Evolutionary conservation across 2,329 filamentous ascomycete species (phyloP), one percentile per base, ranked within the genome.

Genomic region (Talaromyces amestolkiae): DNA sequence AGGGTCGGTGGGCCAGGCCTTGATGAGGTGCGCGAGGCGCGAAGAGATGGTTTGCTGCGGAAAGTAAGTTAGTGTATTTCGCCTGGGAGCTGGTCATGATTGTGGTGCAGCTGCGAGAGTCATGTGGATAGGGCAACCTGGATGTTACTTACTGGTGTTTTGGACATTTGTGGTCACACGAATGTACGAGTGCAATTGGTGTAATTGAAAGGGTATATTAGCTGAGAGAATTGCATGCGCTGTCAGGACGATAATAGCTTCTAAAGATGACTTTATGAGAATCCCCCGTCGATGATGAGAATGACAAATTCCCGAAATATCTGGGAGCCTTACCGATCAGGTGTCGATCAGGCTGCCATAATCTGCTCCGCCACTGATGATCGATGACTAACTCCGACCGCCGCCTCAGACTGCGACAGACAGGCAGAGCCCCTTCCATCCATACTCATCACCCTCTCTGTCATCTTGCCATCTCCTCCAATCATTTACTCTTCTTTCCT

Each of bases 1-100:
- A 17, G 73, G 73, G 69, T 82, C 80, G 27, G 71, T 66, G 35
- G 80, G 80, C 80, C 80, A 82, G 70, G 76, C 75, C 64, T 77
- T 75, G 68, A 82, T 72, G 62, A 82, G 73, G 63, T 78, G 76
- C 13, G 74, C 69, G 67, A 82, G 74, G 70, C 81, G 80, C 19
- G 71, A 66, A 66, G 73, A 60, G 59, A 62, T 51, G 27, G 64
- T 59, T 51, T 66, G 64, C 59, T 66, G 27, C 54, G 61, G n/a
- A 17, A 24, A 58, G 64, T 67, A 51, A 68, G 66, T 54, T 8
- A 27, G n/a, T 58, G 15, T 39, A 41, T 24, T 19, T 7, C 3
- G 27, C 8, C 13, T 17, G 17, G 47, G 13, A 31, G 47, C 22
- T 27, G 49, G 27, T 53, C 49, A 53, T 53, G 24, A n/a, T 22